Conservation (phyloP, 2,329 filamentous ascomycete genomes). For the Bipolaris cookei region DNA sequence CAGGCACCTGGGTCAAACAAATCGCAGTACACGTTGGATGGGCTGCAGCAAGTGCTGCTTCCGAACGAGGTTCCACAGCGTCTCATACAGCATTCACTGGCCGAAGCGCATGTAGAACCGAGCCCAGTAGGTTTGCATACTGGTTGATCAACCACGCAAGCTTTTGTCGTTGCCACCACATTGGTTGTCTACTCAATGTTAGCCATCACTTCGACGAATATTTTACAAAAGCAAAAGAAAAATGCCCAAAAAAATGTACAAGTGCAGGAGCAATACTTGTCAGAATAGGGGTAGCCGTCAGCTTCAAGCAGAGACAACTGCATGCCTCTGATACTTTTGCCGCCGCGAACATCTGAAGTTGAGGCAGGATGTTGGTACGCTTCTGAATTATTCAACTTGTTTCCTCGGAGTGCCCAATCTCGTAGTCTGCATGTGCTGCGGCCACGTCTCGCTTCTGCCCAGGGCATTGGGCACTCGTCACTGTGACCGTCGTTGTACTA, state of each 20-base stretch:
- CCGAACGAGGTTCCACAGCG: background rate
- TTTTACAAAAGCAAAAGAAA: background rate
- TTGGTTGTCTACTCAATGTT: background rate
- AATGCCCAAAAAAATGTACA: background rate
- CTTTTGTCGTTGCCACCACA: background rate
- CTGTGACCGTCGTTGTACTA: background rate
- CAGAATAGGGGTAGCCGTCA: background rate
- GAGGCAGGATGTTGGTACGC: background rate
- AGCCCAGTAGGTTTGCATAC: background rate
- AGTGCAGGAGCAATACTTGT: background rate
- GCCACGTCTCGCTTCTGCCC: background rate
- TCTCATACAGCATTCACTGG: background rate
- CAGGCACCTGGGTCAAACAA: no score
- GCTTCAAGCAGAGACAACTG: background rate
- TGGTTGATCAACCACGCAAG: background rate
- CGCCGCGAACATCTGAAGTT: background rate
- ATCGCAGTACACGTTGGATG: no score
- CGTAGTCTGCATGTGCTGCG: background rate
- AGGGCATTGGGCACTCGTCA: background rate
- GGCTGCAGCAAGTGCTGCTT: no score
- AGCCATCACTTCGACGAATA: background rate
- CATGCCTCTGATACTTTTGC: background rate
- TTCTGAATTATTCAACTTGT: background rate
- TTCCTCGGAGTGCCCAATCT: background rate
- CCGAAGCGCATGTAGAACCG: background rate